phyloP scores from a whole-genome alignment of 2,329 filamentous ascomycete species.

The Apiospora saccharicola region DNA sequence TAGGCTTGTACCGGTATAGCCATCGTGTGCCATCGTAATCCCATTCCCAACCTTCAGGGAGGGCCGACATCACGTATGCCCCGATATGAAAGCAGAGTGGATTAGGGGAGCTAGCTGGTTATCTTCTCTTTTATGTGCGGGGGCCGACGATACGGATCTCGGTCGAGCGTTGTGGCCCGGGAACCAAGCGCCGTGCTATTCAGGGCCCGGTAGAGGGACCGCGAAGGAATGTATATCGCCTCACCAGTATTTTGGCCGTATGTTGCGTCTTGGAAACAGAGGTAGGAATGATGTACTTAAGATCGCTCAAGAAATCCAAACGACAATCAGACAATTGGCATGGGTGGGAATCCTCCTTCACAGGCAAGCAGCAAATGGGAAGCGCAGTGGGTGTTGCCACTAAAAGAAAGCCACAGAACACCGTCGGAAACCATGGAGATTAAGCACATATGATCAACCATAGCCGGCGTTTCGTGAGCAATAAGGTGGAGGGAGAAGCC shows the following conservation, averaged over 20 bases:
- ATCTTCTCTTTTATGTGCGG: not conserved
- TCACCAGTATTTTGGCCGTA: not conserved
- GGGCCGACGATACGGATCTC: not conserved
- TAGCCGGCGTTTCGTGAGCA: not conserved
- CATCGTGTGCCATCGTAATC: conserved; percentile 66
- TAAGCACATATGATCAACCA: not conserved
- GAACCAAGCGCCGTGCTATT: not conserved
- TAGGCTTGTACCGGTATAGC: conserved; percentile 65
- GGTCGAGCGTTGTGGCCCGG: not conserved
- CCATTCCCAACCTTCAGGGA: conserved; percentile 63
- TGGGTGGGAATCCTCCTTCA: not conserved
- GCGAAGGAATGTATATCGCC: not conserved
- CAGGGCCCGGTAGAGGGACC: not conserved
- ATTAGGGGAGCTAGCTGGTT: not conserved
- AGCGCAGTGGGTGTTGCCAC: not conserved
- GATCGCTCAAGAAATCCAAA: not conserved
- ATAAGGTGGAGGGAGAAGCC: not conserved
- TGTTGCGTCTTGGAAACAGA: not conserved
- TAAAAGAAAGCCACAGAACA: conserved; percentile 18
- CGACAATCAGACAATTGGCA: not conserved
- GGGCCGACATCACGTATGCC: conserved; percentile 45
- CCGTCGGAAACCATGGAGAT: conserved; percentile 1
- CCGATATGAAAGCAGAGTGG: not conserved
- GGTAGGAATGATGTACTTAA: not conserved
- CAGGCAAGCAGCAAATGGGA: not conserved